Conservation (phyloP, 2,329 filamentous ascomycete genomes). For the Mycogone perniciosa region DNA sequence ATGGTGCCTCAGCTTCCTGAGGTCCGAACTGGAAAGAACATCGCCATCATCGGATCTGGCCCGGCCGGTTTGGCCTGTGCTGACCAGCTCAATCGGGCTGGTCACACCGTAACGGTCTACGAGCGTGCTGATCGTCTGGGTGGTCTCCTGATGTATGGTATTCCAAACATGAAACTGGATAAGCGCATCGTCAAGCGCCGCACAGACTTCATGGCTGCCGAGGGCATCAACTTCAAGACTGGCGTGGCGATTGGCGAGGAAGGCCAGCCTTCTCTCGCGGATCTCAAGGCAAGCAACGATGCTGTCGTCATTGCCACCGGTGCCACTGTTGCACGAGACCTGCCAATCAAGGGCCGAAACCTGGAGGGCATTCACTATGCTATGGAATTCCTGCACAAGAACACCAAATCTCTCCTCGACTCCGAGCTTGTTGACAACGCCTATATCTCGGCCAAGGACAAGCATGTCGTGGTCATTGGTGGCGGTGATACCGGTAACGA, state of each 20-base stretch:
- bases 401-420: conserved; percentile 95
- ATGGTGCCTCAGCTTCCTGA: conserved; percentile 79
- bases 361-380: conserved; percentile 89
- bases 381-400: conserved; percentile 96
- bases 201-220: conserved; percentile 88
- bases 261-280: conserved; percentile 53
- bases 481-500: conserved; percentile 98
- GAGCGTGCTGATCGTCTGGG: conserved; percentile 87
- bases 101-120: conserved; percentile 82
- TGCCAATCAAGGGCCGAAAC: conserved; percentile 83
- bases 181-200: conserved; percentile 95
- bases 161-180: conserved; percentile 99
- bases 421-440: conserved; percentile 75
- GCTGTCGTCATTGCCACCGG: conserved; percentile 89
- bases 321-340: conserved; percentile 85
- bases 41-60: conserved; percentile 87
- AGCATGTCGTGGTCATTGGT: conserved; percentile 93
- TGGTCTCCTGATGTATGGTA: conserved; percentile 95
- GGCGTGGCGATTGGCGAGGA: conserved; percentile 72
- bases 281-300: conserved; percentile 67
- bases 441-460: conserved; percentile 93
- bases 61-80: conserved; percentile 84
- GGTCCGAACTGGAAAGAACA: conserved; percentile 76
- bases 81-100: conserved; percentile 90
- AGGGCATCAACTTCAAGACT: conserved; percentile 78